Conservation (phyloP, 495 filamentous ascomycete species). For the Trichoderma asperelloides region DNA sequence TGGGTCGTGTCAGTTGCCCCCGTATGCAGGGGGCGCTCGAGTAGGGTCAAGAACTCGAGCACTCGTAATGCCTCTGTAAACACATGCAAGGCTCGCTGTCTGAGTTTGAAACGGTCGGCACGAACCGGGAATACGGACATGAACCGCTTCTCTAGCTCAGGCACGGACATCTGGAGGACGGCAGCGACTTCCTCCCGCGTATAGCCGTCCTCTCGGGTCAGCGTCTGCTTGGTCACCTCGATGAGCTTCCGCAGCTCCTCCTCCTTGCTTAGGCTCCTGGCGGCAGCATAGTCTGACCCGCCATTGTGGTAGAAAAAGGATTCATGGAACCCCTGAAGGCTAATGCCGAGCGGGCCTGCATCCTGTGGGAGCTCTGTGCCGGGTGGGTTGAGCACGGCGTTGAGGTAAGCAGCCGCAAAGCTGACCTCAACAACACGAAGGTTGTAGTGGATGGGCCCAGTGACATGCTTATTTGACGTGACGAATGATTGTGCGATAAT, state of each 20-base stretch:
- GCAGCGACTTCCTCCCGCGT: constrained; percentile 78
- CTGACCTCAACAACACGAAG: constrained; percentile 92
- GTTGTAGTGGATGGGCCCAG: constrained; percentile 89
- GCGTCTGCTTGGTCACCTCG: constrained; percentile 48
- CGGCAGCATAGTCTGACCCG: constrained; percentile 27
- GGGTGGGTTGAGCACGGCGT: constrained; percentile 43
- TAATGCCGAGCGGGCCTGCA: constrained; percentile 72
- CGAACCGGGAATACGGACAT: constrained; percentile 80
- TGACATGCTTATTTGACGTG: constrained; percentile 86
- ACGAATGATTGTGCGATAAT: constrained; percentile 93
- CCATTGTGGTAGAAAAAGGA: constrained; percentile 57
- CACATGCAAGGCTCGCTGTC: constrained; percentile 80
- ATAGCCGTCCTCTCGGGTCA: constrained; percentile 73
- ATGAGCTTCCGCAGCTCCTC: constrained; percentile 64
- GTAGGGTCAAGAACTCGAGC: constrained; percentile 65
- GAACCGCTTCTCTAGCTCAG: constrained; percentile 63
- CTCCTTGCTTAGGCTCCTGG: constrained; percentile 39
- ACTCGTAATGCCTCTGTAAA: constrained; percentile 85
- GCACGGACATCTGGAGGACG: constrained; percentile 56
- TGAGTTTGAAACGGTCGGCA: constrained; percentile 79
- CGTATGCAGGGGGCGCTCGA: constrained; percentile 36
- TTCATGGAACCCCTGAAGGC: constrained; percentile 78
- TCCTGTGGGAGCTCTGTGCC: constrained; percentile 64
- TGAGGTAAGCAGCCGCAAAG: constrained; percentile 65
- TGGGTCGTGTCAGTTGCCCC: constrained; percentile 38